A percentile compares a stretch with the other conserved stretches of the same genome.
Evolutionary conservation across 169 alveolate genomes (phyloP).

Genomic region (Plasmodium chabaudi): DNA sequence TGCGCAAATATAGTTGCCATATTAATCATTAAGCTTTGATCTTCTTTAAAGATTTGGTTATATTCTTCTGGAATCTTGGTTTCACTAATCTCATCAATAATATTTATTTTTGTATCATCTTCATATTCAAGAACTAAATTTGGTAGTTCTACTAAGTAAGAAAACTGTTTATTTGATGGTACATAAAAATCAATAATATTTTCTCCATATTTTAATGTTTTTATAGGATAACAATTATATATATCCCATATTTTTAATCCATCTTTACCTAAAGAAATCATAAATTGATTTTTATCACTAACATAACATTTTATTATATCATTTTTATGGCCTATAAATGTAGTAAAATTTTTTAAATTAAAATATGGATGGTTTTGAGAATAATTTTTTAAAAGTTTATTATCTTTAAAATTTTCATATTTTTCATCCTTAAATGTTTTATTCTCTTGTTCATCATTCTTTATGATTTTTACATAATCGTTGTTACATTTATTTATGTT

Average conservation of each 20-base stretch:
- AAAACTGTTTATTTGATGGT: conserved; percentile 16
- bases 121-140: conserved; percentile 58
- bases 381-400: conserved; percentile 6
- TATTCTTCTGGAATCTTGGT: neutral
- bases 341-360: conserved; percentile 48
- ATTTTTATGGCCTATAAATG: conserved; percentile 68
- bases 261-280: conserved; percentile 69
- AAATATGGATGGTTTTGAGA: neutral
- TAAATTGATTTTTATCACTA: conserved; percentile 51
- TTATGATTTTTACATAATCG: conserved; percentile 34
- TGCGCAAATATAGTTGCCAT: conserved; percentile 57
- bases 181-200: conserved; percentile 65
- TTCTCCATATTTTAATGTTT: conserved; percentile 69
- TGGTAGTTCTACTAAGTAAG: conserved; percentile 58
- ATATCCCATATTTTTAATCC: conserved; percentile 75
- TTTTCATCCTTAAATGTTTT: neutral
- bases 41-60: conserved; percentile 9
- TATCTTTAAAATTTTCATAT: neutral
- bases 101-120: conserved; percentile 35
- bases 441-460: neutral
- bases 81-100: conserved; percentile 13
- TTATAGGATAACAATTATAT: conserved; percentile 65
- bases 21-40: conserved; percentile 39
- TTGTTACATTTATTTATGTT: conserved; percentile 1
- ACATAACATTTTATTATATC: conserved; percentile 73